These are phyloP conservation scores for Haematococcus sp. DNA, from an alignment of 139 green algal species.

Conservation along the genomic window DNA sequence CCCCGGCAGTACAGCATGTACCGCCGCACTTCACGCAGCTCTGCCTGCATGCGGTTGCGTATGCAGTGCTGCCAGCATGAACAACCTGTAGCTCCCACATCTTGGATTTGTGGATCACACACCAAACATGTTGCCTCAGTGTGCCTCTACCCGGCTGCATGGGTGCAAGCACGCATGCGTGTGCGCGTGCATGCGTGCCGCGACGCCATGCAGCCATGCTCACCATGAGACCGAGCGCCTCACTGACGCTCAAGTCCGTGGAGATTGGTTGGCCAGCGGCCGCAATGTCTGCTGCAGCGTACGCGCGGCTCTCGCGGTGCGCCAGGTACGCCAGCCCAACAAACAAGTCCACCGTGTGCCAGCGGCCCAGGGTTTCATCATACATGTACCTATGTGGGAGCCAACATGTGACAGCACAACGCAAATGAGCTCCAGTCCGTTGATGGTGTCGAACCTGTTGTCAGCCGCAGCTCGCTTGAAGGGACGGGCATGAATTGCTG, in stretches of 20 bases:
- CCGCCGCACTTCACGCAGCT: constrained; percentile 53
- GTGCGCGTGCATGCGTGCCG: too few species aligned
- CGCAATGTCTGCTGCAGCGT: constrained; percentile 67
- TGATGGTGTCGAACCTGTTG: too few species aligned
- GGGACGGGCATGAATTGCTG: too few species aligned
- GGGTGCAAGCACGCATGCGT: too few species aligned
- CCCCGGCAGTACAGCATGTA: constrained; percentile 78
- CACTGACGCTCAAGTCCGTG: not conserved
- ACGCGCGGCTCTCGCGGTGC: constrained; percentile 37
- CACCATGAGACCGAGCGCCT: not conserved
- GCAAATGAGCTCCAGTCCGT: too few species aligned
- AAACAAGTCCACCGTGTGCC: constrained; percentile 79
- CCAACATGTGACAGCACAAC: not conserved
- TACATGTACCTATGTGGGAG: constrained; percentile 60
- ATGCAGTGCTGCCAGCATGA: not conserved
- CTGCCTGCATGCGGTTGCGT: constrained; percentile 26
- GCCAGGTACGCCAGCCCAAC: constrained; percentile 81
- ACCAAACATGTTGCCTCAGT: not conserved
- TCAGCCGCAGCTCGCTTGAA: too few species aligned
- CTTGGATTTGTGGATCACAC: not conserved
- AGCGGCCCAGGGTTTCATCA: constrained; percentile 74
- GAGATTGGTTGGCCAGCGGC: not conserved
- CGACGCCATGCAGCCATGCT: not conserved
- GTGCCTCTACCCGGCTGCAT: too few species aligned
- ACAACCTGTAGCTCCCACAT: not conserved